Evolutionary conservation across 179 eudicot genomes (phyloP).

Genomic region (Drosera spatulata): DNA sequence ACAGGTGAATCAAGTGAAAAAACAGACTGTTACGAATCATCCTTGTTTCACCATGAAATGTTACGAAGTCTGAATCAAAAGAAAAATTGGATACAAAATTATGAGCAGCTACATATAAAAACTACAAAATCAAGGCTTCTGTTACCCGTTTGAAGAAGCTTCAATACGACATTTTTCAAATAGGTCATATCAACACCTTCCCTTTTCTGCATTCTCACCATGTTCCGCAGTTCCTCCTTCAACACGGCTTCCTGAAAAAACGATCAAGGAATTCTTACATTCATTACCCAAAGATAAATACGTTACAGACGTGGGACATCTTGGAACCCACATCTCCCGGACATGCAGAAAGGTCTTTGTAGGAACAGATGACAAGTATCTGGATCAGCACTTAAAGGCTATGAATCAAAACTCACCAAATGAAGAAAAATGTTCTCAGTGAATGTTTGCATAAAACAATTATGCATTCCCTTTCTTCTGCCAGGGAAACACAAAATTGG

Average conservation of each 20-base stretch:
- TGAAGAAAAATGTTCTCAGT: too few species aligned
- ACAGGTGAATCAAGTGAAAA: slow-evolving; percentile 1
- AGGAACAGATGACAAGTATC: not conserved
- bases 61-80: not conserved
- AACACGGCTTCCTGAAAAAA: slow-evolving; percentile 71
- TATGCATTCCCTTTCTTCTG: too few species aligned
- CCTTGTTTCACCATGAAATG: not conserved
- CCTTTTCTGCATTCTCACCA: slow-evolving; percentile 84
- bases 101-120: not conserved
- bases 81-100: not conserved
- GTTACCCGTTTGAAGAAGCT: slow-evolving; percentile 98
- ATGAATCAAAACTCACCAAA: too few species aligned
- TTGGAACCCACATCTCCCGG: not conserved
- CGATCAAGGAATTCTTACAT: not conserved
- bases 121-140: not conserved
- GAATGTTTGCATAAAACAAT: too few species aligned
- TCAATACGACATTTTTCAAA: slow-evolving; percentile 86
- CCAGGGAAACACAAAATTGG: too few species aligned
- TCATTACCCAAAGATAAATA: not conserved
- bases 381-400: too few species aligned
- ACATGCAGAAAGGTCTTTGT: not conserved
- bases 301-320: not conserved
- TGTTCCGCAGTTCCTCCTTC: slow-evolving; percentile 90
- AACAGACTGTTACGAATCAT: not conserved
- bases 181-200: slow-evolving; percentile 99